phyloP scores from a whole-genome alignment of 192 early-diverging fungal species.

The Backusella parvicylindrica region DNA sequence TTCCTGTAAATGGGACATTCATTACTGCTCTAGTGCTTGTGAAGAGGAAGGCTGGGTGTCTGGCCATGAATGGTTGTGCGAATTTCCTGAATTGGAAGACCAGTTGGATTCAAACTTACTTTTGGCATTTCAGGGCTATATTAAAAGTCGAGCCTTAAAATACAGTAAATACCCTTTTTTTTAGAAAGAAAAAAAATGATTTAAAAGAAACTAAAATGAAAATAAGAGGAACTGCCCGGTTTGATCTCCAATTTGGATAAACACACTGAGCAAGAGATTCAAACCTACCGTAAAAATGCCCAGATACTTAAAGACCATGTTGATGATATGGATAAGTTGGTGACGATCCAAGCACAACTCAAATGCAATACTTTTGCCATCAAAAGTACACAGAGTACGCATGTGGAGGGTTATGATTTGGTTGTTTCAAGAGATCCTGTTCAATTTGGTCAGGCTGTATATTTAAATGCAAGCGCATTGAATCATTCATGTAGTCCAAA shows the following conservation, averaged over 20 bases:
- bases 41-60: neutral
- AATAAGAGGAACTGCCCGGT: neutral
- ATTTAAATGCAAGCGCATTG: slow-evolving; percentile 14
- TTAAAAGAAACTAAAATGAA: neutral
- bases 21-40: slow-evolving; percentile 3
- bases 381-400: neutral
- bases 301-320: neutral
- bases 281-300: neutral
- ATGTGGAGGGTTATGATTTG: neutral
- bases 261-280: neutral
- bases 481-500: slow-evolving; percentile 23
- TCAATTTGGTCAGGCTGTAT: slow-evolving; percentile 7
- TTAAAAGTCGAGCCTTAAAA: neutral
- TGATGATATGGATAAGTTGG: neutral
- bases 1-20: neutral
- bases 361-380: slow-evolving; percentile 23
- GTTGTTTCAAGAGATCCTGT: neutral
- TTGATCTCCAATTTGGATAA: slow-evolving; percentile 7
- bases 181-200: neutral
- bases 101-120: neutral
- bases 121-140: slow-evolving; percentile 10
- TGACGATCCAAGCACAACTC: slow-evolving; percentile 17
- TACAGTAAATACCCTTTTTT: neutral
- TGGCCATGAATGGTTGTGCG: slow-evolving; percentile 5
- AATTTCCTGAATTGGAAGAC: slow-evolving; percentile 2